Evolutionary conservation across 75 land plant species (phyloP).

Genomic region (Larix kaempferi): DNA sequence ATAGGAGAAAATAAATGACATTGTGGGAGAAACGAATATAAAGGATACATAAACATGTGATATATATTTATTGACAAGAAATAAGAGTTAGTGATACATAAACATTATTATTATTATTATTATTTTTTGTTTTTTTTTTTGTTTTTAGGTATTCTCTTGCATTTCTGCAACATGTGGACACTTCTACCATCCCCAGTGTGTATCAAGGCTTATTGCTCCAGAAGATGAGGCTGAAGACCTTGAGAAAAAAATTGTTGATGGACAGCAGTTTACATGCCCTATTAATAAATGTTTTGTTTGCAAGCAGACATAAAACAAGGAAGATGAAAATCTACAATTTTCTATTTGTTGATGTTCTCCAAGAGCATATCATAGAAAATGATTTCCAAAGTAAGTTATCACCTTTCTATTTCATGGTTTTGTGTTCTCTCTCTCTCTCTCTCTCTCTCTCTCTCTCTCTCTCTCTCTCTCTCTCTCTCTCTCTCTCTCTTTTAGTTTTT

Average conservation of each 20-base stretch:
- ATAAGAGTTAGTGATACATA: too few species aligned
- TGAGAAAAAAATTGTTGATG: constrained; percentile 42
- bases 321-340: constrained; percentile 54
- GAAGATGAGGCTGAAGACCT: constrained; percentile 32
- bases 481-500: not conserved
- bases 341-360: constrained; percentile 89
- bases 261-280: constrained; percentile 71
- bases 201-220: constrained; percentile 38
- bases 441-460: too few species aligned
- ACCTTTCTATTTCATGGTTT: not conserved
- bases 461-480: too few species aligned
- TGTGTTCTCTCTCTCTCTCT: too few species aligned
- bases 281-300: constrained; percentile 67
- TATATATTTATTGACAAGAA: not conserved
- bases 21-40: not conserved
- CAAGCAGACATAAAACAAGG: constrained; percentile 46
- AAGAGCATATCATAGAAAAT: constrained; percentile 75
- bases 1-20: not conserved
- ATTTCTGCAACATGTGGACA: constrained; percentile 78
- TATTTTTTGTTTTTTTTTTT: too few species aligned
- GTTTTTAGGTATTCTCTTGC: constrained; percentile 75
- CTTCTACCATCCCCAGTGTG: constrained; percentile 85
- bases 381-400: constrained; percentile 69
- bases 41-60: not conserved
- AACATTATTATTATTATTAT: too few species aligned